These are phyloP conservation scores for Priceomyces melissophilus DNA, from an alignment of 805 yeast species.

Conservation along the genomic window DNA sequence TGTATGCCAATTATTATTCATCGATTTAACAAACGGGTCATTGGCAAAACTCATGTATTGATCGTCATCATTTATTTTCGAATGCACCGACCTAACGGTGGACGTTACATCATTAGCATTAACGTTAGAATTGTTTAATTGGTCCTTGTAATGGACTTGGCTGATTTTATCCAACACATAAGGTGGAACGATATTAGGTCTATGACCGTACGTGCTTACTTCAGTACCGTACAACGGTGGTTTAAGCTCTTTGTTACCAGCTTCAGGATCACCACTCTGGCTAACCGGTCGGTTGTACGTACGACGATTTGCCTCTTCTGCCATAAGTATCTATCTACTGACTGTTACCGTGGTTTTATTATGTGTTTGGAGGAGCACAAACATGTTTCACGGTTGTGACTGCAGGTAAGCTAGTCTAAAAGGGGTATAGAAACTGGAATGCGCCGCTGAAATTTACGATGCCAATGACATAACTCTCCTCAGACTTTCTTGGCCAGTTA, in stretches of 20 bases:
- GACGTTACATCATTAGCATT: constrained; percentile 15
- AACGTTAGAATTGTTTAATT: constrained; percentile 27
- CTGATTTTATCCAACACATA: constrained; percentile 59
- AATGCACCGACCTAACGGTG: constrained; percentile 6
- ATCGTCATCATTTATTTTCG: constrained; percentile 21
- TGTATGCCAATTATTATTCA: constrained; percentile 50
- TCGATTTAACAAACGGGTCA: constrained; percentile 34
- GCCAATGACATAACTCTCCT: too few species aligned
- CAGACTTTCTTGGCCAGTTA: too few species aligned
- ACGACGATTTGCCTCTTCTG: too few species aligned
- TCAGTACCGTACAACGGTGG: constrained; percentile 22
- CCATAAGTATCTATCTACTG: too few species aligned
- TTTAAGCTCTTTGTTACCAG: not conserved
- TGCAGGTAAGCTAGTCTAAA: too few species aligned
- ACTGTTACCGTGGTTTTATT: too few species aligned
- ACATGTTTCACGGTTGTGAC: too few species aligned
- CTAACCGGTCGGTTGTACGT: too few species aligned
- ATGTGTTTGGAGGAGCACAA: too few species aligned
- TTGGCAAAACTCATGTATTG: constrained; percentile 34
- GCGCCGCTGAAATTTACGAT: too few species aligned
- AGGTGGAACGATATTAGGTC: constrained; percentile 50
- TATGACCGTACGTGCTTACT: constrained; percentile 31
- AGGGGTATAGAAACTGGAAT: too few species aligned
- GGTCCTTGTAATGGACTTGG: constrained; percentile 38
- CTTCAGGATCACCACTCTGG: too few species aligned